Evolutionary conservation across 2,329 filamentous ascomycete species (phyloP).

Genomic region (Fusarium graminum): DNA sequence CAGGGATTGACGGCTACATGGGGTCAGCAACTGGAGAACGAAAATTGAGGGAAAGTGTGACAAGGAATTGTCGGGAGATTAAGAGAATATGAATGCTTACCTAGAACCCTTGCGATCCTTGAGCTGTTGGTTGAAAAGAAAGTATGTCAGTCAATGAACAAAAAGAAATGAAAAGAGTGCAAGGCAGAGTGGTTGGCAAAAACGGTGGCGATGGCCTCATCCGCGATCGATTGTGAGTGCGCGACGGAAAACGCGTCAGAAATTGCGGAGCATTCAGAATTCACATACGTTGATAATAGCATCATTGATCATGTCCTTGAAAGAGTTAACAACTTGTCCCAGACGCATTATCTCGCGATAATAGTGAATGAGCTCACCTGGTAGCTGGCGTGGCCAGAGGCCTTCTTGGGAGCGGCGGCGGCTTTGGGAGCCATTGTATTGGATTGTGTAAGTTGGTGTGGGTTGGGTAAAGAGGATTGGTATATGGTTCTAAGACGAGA

Average conservation of each 20-base stretch:
- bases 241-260: slow-evolving; percentile 55
- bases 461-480: slow-evolving; percentile 30
- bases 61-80: slow-evolving; percentile 23
- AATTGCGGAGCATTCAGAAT: slow-evolving; percentile 38
- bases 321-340: slow-evolving; percentile 20
- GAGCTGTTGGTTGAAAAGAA: slow-evolving; percentile 60
- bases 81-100: slow-evolving; percentile 44
- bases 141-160: slow-evolving; percentile 59
- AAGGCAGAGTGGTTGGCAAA: slow-evolving; percentile 25
- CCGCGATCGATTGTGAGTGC: slow-evolving; percentile 44
- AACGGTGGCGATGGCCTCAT: slow-evolving; percentile 44
- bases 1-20: slow-evolving; percentile 66
- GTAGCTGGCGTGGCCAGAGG: slow-evolving; percentile 68
- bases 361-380: slow-evolving; percentile 62
- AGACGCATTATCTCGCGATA: slow-evolving; percentile 11
- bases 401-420: slow-evolving; percentile 59
- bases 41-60: slow-evolving; percentile 10
- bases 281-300: slow-evolving; percentile 70
- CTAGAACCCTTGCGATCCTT: slow-evolving; percentile 72
- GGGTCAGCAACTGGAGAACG: slow-evolving; percentile 29
- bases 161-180: slow-evolving; percentile 26
- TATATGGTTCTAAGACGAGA: slow-evolving; percentile 43
- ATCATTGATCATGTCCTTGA: slow-evolving; percentile 73
- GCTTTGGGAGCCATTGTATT: slow-evolving; percentile 72
- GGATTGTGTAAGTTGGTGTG: slow-evolving; percentile 46